Evolutionary conservation across 352 stramenopile species (phyloP), one percentile per base, ranked within the genome.

Genomic region (Globisporangium orthogonon): DNA sequence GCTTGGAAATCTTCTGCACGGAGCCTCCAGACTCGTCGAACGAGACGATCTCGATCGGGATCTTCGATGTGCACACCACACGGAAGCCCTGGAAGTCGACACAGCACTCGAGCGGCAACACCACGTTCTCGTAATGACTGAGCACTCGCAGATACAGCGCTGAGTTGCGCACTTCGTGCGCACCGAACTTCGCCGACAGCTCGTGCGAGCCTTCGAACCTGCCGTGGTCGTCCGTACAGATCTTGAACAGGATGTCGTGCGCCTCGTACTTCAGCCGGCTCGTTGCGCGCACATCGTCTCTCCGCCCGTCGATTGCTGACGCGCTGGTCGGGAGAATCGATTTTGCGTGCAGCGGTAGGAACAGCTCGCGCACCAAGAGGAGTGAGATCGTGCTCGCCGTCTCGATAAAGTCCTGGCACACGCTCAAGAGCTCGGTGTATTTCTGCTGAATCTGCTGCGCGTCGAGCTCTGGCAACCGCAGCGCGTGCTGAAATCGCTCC

Each of bases 171-270:
- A 92, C 66, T 56, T 96, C 84, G 31, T 96, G 74, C 33, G 81
- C 83, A 1, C 73, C 87, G 14, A 69, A 83, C 68, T 98, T 98
- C 15, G 85, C 83, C 2, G 91, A 77, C 44, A 76, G 74, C 53
- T 97, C 92, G 54, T 98, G 86, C 0, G 77, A 95, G 7, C 87
- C 75, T 54, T 97, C 91, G 55, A 87, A 98, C 3, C 93, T 70
- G 17, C 91, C 91, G 60, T 98, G 84, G 52, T 98, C 89, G 47
- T 97, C 91, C 2, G 75, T 85, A 52, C 76, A 91, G 15, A 98
- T 65, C 65, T 96, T 86, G 65, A 97, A 97, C 4, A 87, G 62
- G 18, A 98, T 96, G 41, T 91, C 87, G 55, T 95, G 83, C 0
- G 73, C 81, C 57, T 96, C 87, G 52, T 86, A 97, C 51, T 87